phyloP scores from a whole-genome alignment of 345 rosid genomes.

The Xanthoceras sorbifolium region DNA sequence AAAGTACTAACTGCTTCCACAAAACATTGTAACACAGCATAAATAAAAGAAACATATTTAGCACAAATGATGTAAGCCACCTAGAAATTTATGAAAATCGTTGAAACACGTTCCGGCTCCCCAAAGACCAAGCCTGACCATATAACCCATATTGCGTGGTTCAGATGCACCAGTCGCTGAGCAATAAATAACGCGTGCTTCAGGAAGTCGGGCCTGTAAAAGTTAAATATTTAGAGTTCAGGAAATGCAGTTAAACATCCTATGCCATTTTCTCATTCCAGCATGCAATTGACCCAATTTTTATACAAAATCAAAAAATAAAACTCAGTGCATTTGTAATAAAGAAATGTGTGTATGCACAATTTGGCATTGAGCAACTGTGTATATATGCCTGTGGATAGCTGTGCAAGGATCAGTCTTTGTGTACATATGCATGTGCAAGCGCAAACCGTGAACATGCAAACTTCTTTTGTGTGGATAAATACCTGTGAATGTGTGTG shows the following conservation, averaged over 20 bases:
- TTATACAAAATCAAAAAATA: not conserved
- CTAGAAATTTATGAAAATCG: slow-evolving; percentile 76
- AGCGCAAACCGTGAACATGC: not conserved
- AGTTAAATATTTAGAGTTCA: slow-evolving; percentile 29
- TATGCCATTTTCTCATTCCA: slow-evolving; percentile 5
- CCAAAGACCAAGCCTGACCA: slow-evolving; percentile 99
- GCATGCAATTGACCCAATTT: not conserved
- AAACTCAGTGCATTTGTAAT: not conserved
- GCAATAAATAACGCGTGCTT: slow-evolving; percentile 95
- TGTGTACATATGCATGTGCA: not conserved
- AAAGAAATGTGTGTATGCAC: not conserved
- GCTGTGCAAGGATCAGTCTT: not conserved
- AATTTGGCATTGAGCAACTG: not conserved
- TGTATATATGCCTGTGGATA: not conserved
- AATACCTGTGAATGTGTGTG: not conserved
- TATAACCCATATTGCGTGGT: slow-evolving; percentile 98
- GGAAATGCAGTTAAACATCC: slow-evolving; percentile 13
- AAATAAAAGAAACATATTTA: not conserved
- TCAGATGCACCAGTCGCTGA: slow-evolving; percentile 99
- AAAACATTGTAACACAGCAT: not conserved
- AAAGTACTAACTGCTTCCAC: not conserved
- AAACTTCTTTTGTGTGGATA: not conserved
- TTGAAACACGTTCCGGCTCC: slow-evolving; percentile 87
- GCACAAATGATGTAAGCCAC: slow-evolving; percentile 28
- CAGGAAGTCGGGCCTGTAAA: slow-evolving; percentile 89